Evolutionary conservation across 2,329 filamentous ascomycete species (phyloP).

Genomic region (Sodiomyces alkalinus): DNA sequence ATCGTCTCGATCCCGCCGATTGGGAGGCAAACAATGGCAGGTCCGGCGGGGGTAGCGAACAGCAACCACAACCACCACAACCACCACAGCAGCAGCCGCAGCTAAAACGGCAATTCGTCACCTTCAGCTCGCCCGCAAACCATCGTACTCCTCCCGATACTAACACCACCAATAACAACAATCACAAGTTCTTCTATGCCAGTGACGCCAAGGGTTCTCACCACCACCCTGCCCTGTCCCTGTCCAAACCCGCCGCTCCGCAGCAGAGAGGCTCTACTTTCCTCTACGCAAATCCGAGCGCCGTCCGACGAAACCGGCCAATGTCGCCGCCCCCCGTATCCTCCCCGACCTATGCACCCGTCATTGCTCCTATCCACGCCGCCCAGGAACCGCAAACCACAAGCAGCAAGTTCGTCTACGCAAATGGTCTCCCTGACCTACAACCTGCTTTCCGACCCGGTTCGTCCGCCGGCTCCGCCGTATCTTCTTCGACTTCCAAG

Average conservation of each 20-base stretch:
- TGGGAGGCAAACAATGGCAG: slow-evolving; percentile 31
- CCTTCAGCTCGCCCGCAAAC: slow-evolving; percentile 27
- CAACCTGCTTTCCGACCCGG: slow-evolving; percentile 19
- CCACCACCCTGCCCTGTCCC: slow-evolving; percentile 3
- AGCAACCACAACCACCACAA: too few species aligned
- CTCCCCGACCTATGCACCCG: slow-evolving; percentile 17
- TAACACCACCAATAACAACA: slow-evolving; percentile 15
- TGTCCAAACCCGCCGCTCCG: too few species aligned
- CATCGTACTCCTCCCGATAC: too few species aligned
- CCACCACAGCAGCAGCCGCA: too few species aligned
- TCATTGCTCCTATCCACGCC: slow-evolving; percentile 20
- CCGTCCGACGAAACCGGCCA: slow-evolving; percentile 21
- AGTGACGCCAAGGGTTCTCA: slow-evolving; percentile 46
- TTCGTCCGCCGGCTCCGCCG: slow-evolving; percentile 25
- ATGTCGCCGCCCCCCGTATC: slow-evolving; percentile 14
- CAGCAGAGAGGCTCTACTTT: slow-evolving; percentile 35
- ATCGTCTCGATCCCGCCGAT: too few species aligned
- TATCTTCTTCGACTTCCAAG: slow-evolving; percentile 29
- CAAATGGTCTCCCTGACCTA: slow-evolving; percentile 45
- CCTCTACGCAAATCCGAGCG: slow-evolving; percentile 39
- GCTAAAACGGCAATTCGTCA: slow-evolving; percentile 18
- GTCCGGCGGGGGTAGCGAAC: slow-evolving; percentile 14
- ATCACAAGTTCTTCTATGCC: slow-evolving; percentile 83
- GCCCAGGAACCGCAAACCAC: too few species aligned
- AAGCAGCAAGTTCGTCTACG: slow-evolving; percentile 67